Percentiles rank a stretch among this genome's conserved stretches.
These are phyloP conservation scores for Helenozyma rhizophorensis DNA, from an alignment of 805 yeast species.

Conservation along the genomic window DNA sequence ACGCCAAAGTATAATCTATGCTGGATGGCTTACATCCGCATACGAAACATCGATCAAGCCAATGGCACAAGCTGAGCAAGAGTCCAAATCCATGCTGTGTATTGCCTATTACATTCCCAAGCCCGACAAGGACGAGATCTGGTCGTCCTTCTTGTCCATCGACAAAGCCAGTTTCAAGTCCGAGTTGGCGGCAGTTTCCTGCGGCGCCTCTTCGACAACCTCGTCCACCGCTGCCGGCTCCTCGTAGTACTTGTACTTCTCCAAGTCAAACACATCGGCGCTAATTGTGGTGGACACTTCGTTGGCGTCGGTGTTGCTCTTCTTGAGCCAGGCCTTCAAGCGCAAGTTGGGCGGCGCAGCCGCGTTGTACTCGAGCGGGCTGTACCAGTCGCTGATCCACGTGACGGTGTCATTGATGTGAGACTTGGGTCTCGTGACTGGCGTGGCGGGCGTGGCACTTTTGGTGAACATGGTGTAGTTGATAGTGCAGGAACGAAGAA, in stretches of 20 bases:
- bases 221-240: constrained; percentile 43
- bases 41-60: no score
- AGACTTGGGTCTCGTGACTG: constrained; percentile 15
- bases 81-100: no score
- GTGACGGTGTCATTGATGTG: constrained; percentile 18
- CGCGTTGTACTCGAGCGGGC: constrained; percentile 17
- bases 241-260: constrained; percentile 28
- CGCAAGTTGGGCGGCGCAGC: constrained; percentile 12
- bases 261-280: constrained; percentile 43
- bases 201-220: constrained; percentile 21
- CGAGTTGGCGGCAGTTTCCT: constrained; percentile 9
- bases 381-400: constrained; percentile 40
- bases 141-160: constrained; percentile 22
- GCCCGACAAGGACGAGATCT: constrained; percentile 18
- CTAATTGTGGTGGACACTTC: constrained; percentile 7
- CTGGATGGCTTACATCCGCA: no score
- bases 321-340: constrained; percentile 38
- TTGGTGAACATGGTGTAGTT: constrained; percentile 10
- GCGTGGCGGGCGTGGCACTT: constrained; percentile 18
- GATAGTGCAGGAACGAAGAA: background rate
- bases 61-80: no score
- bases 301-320: constrained; percentile 14
- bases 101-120: constrained; percentile 17
- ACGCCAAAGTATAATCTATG: no score
- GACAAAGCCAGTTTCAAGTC: constrained; percentile 22